Evolutionary conservation across 495 filamentous ascomycete genomes (phyloP), one percentile per base, ranked within the genome.

Genomic region (Cetradonia linearis): DNA sequence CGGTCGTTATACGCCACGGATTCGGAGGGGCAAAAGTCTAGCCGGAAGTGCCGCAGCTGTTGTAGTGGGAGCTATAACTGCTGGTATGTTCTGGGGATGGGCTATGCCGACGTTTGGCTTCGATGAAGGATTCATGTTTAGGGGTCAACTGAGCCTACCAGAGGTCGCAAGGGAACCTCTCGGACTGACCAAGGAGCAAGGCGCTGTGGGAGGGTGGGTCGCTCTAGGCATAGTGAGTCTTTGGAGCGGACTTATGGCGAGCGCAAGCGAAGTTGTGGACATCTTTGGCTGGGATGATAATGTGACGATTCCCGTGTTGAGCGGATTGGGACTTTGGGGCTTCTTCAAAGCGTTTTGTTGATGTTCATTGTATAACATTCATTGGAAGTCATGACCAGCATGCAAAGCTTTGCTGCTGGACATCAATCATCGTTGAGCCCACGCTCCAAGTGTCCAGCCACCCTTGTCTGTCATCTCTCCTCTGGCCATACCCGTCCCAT

Each of bases 241-340:
- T 27, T 86, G 89, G 72, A 90, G 92, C 18, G 93, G 93, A 9
- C 67, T 96, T 37, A 83, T 92, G 58, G 94, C 89, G 14, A 86
- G 88, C 55, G 82, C 83, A 36, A 95, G 89, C 69, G 93, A 98
- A 73, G 89, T 92, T 33, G 78, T 95, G 57, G 90, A 97, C 74
- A 65, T 95, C 0, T 96, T 87, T 69, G 86, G 88, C 31, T 88
- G 88, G 88, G 93, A 98, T 69, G 93, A 98, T 75, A 98, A 98
- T 73, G 76, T 97, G 61, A 95, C 92, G 38, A 98, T 98, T 71
- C 93, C 93, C 14, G 83, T 95, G 42, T 73, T 98, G 55, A 95
- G 89, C 69, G 89, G 90, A 16, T 69, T 94, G 18, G 92, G 93
- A 10, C 83, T 98, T 53, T 95, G 88, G 87, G 89, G 87, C 0